phyloP scores from a whole-genome alignment of 2,329 filamentous ascomycete genomes.

The Arthrobotrys pseudoclavata region DNA sequence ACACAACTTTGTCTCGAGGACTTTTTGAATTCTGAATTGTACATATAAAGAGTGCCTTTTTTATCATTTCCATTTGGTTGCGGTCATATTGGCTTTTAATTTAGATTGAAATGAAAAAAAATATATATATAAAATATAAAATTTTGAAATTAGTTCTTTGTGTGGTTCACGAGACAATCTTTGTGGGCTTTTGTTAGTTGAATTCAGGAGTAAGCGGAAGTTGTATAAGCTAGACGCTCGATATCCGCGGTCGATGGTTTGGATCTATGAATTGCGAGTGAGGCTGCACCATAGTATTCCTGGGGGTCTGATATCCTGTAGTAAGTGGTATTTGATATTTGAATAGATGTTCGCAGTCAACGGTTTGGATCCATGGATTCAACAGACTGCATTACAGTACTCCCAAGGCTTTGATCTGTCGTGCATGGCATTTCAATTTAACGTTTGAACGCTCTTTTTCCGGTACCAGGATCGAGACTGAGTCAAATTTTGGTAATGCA shows the following conservation, averaged over 20 bases:
- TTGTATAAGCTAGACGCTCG: too few relatives aligned
- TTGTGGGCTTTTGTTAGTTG: too few relatives aligned
- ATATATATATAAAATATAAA: neutral
- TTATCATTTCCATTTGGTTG: conserved; percentile 1
- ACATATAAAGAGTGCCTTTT: conserved; percentile 4
- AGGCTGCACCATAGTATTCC: too few relatives aligned
- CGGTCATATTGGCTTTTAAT: neutral
- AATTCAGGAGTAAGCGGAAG: neutral
- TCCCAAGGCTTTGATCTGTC: neutral
- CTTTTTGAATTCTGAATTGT: neutral
- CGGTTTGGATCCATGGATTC: neutral
- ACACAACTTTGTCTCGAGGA: conserved; percentile 14
- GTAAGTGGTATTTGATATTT: too few relatives aligned
- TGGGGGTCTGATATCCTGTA: too few relatives aligned
- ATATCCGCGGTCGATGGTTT: neutral
- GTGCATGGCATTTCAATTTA: conserved; percentile 1
- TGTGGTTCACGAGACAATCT: too few relatives aligned
- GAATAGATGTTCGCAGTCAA: neutral
- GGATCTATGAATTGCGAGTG: neutral
- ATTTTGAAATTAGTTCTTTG: neutral
- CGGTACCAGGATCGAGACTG: too few relatives aligned
- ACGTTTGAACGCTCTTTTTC: too few relatives aligned
- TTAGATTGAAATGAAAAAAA: neutral
- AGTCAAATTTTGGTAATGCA: too few relatives aligned
- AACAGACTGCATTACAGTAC: too few relatives aligned